These are phyloP conservation scores for Karstenula rhodostoma DNA, from an alignment of 2,329 filamentous ascomycete species.

Conservation along the genomic window DNA sequence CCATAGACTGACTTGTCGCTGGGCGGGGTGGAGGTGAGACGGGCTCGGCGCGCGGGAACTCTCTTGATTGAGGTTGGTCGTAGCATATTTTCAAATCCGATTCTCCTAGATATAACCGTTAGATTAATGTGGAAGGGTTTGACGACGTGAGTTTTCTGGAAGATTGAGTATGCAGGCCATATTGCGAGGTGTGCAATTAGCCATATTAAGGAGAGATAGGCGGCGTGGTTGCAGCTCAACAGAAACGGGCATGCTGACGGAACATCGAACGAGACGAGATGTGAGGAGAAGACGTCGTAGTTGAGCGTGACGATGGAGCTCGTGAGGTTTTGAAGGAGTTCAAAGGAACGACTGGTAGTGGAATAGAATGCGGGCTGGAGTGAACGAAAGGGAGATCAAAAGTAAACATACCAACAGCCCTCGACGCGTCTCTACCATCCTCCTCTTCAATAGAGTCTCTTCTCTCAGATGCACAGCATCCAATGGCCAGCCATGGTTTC, in stretches of 20 bases:
- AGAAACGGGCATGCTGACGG: constrained; percentile 24
- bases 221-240: constrained; percentile 32
- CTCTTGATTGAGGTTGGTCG: constrained; percentile 41
- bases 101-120: constrained; percentile 27
- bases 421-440: constrained; percentile 25
- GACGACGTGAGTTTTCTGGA: constrained; percentile 20
- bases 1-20: constrained; percentile 46
- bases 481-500: constrained; percentile 47
- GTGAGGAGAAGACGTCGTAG: neutral
- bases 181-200: constrained; percentile 26
- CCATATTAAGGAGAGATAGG: constrained; percentile 35
- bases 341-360: neutral
- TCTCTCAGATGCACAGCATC: constrained; percentile 48
- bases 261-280: constrained; percentile 5
- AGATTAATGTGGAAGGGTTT: constrained; percentile 22
- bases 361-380: neutral
- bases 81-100: constrained; percentile 43
- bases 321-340: constrained; percentile 1
- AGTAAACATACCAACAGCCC: constrained; percentile 39
- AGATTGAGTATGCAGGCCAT: constrained; percentile 17
- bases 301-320: neutral
- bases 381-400: constrained; percentile 12
- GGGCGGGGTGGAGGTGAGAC: constrained; percentile 39
- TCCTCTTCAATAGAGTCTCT: constrained; percentile 36
- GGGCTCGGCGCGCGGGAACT: constrained; percentile 41